phyloP scores from a whole-genome alignment of 768 basidiomycete species.

The Sarcomyxa edulis region DNA sequence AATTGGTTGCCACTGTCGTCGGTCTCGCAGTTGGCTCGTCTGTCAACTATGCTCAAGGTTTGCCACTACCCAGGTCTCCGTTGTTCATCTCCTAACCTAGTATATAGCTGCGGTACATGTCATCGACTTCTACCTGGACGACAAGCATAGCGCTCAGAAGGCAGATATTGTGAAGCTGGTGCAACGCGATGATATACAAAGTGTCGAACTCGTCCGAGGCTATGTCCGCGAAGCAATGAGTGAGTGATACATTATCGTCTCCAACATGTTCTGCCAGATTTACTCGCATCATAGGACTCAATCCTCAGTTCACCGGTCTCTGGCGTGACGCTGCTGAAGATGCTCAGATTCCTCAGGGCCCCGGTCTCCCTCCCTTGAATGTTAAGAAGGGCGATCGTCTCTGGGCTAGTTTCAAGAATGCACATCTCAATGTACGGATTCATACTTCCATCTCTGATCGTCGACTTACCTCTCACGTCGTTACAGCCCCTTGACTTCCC shows the following conservation, averaged over 20 bases:
- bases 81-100: background rate
- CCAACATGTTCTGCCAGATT: background rate
- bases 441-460: background rate
- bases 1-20: slow-evolving; percentile 37
- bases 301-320: slow-evolving; percentile 37
- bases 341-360: slow-evolving; percentile 28
- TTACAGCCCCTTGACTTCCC: slow-evolving; percentile 36
- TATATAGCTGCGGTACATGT: slow-evolving; percentile 36
- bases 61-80: background rate
- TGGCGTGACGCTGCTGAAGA: slow-evolving; percentile 30
- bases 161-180: slow-evolving; percentile 31
- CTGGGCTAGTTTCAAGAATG: slow-evolving; percentile 35
- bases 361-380: slow-evolving; percentile 23
- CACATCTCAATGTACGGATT: slow-evolving; percentile 33
- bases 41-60: slow-evolving; percentile 42
- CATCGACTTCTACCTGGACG: slow-evolving; percentile 49
- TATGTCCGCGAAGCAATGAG: slow-evolving; percentile 51
- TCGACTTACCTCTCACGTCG: background rate
- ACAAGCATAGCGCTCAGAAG: slow-evolving; percentile 30
- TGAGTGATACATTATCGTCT: slow-evolving; percentile 23
- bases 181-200: slow-evolving; percentile 22
- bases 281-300: slow-evolving; percentile 20
- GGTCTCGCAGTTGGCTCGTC: slow-evolving; percentile 43
- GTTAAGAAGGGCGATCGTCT: slow-evolving; percentile 37
- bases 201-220: slow-evolving; percentile 33